A percentile compares a stretch with the other conserved stretches of the same genome.
Evolutionary conservation across 2,329 filamentous ascomycete genomes (phyloP).

Genomic region (Sarocladium oryzae): DNA sequence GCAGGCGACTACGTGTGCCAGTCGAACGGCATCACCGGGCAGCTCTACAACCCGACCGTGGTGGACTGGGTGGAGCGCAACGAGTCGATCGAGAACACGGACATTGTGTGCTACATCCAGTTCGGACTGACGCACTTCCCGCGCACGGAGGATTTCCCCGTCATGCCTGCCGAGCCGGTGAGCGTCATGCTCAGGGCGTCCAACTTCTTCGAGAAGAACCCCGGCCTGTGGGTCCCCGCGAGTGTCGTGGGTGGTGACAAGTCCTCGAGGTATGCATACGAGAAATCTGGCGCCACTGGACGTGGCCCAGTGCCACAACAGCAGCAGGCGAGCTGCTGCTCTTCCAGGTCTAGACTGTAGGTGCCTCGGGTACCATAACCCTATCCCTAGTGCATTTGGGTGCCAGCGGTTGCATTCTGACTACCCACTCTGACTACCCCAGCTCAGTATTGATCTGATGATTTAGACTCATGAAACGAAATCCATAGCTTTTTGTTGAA

Average conservation of each 20-base stretch:
- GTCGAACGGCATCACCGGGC: conserved; percentile 40
- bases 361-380: too few relatives aligned
- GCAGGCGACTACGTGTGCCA: conserved; percentile 57
- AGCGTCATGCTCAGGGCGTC: conserved; percentile 41
- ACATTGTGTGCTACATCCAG: conserved; percentile 51
- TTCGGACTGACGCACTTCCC: conserved; percentile 50
- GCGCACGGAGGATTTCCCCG: conserved; percentile 49
- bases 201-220: conserved; percentile 46
- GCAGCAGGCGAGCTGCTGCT: background rate
- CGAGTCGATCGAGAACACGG: conserved; percentile 46
- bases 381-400: too few relatives aligned
- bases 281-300: background rate
- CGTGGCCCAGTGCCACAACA: background rate
- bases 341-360: background rate
- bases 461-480: too few relatives aligned
- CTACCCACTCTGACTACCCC: too few relatives aligned
- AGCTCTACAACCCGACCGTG: conserved; percentile 32
- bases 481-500: too few relatives aligned
- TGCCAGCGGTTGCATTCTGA: too few relatives aligned
- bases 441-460: too few relatives aligned
- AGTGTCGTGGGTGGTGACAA: conserved; percentile 14
- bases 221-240: conserved; percentile 29
- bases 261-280: conserved; percentile 11
- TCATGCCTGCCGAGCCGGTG: conserved; percentile 53
- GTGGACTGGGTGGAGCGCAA: conserved; percentile 38